Conservation (phyloP, 2,329 filamentous ascomycete genomes). For the Neocatenulostroma microsporum region DNA sequence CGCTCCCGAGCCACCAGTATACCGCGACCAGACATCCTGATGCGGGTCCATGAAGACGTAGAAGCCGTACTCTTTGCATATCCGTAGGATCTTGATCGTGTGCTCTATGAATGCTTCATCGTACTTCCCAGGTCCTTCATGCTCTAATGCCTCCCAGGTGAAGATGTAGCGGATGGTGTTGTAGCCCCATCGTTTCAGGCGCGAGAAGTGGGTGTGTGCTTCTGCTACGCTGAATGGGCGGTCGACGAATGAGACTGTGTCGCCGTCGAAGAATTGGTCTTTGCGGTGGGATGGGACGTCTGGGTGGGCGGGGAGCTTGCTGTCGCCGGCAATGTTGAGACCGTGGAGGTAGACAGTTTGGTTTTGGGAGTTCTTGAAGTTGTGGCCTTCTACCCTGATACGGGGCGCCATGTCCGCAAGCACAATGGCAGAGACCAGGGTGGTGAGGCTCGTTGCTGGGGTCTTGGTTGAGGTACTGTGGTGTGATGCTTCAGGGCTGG, state of each 20-base stretch:
- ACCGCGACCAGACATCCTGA: constrained; percentile 97
- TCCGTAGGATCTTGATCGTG: constrained; percentile 74
- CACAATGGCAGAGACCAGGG: no score
- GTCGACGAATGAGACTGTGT: constrained; percentile 80
- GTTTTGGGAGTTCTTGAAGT: constrained; percentile 72
- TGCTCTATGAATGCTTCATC: constrained; percentile 91
- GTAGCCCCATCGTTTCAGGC: constrained; percentile 82
- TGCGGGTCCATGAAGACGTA: constrained; percentile 98
- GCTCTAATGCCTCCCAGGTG: constrained; percentile 98
- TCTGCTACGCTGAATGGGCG: constrained; percentile 78
- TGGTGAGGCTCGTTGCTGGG: no score
- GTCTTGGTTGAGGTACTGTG: no score
- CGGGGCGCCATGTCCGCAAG: constrained; percentile 77
- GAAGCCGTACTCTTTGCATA: constrained; percentile 85
- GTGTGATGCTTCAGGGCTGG: no score
- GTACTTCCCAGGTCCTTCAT: constrained; percentile 80
- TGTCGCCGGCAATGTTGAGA: constrained; percentile 87
- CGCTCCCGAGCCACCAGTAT: constrained; percentile 87
- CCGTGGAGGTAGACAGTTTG: constrained; percentile 75
- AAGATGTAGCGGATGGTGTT: constrained; percentile 96
- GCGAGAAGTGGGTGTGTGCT: constrained; percentile 76
- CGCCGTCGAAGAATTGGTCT: constrained; percentile 82
- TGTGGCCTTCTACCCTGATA: constrained; percentile 74
- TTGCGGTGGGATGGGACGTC: constrained; percentile 70
- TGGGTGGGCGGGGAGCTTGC: constrained; percentile 78